phyloP scores from a whole-genome alignment of 768 basidiomycete genomes.

The Pleurotus pulmonarius region DNA sequence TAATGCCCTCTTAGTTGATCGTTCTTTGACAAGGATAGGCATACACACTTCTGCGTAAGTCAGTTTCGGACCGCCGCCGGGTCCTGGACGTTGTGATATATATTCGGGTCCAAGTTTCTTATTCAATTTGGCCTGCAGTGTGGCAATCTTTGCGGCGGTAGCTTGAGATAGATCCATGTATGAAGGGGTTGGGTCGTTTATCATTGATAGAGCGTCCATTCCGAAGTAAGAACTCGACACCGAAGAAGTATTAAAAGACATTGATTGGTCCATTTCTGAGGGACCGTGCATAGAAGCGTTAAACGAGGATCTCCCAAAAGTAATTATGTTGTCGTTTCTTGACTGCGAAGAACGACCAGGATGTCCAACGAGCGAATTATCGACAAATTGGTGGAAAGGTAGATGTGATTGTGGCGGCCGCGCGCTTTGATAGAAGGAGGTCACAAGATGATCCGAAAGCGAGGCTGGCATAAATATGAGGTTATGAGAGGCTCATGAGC shows the following conservation, averaged over 20 bases:
- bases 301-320: constrained; percentile 59
- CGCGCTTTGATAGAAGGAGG: constrained; percentile 34
- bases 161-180: constrained; percentile 52
- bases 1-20: neutral
- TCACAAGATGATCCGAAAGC: constrained; percentile 56
- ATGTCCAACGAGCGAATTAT: constrained; percentile 6
- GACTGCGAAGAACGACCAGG: constrained; percentile 15
- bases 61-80: constrained; percentile 81
- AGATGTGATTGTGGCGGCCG: neutral
- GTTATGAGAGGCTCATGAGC: too few species aligned
- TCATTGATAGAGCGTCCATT: constrained; percentile 9
- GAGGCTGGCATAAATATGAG: constrained; percentile 48
- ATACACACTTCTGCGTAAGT: constrained; percentile 70
- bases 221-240: constrained; percentile 25
- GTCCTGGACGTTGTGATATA: constrained; percentile 85
- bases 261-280: constrained; percentile 20
- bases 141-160: constrained; percentile 61
- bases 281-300: constrained; percentile 48
- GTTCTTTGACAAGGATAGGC: neutral
- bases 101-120: constrained; percentile 94
- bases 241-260: constrained; percentile 19
- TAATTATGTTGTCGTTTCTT: constrained; percentile 27
- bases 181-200: constrained; percentile 11
- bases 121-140: constrained; percentile 77
- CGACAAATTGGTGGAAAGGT: constrained; percentile 5